Percentiles rank a stretch among this genome's conserved stretches.
Conservation (phyloP, 257 asterid genomes). For the Petrea volubilis region DNA sequence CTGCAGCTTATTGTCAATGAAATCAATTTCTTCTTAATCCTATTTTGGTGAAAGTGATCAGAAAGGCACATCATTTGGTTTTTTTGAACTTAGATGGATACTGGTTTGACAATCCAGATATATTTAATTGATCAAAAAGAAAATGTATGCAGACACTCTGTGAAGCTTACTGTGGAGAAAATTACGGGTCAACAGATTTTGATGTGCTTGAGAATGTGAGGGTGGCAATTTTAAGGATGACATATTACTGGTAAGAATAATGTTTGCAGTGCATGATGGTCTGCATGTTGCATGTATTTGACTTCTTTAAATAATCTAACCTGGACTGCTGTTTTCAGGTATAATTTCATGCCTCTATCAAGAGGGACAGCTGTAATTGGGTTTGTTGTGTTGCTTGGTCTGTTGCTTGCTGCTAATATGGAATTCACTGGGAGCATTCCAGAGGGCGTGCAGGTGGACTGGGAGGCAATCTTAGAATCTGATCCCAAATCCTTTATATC, state of each 20-base stretch:
- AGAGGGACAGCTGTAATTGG: constrained; percentile 84
- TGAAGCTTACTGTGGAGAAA: constrained; percentile 82
- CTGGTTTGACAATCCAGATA: not conserved
- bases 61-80: not conserved
- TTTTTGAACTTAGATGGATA: not conserved
- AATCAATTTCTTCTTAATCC: not conserved
- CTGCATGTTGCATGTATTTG: not conserved
- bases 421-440: constrained; percentile 94
- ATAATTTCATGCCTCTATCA: constrained; percentile 85
- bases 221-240: constrained; percentile 76
- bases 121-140: constrained; percentile 13
- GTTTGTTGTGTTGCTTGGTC: constrained; percentile 77
- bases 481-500: constrained; percentile 59
- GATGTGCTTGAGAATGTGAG: constrained; percentile 85
- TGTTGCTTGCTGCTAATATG: constrained; percentile 94
- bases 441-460: constrained; percentile 83
- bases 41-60: not conserved
- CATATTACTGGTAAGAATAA: constrained; percentile 78
- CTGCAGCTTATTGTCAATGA: not conserved
- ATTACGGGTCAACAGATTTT: constrained; percentile 82
- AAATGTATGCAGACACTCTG: constrained; percentile 74
- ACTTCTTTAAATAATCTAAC: constrained; percentile 23
- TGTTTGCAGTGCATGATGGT: not conserved
- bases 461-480: constrained; percentile 91
- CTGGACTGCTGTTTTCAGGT: constrained; percentile 55